phyloP scores from a whole-genome alignment of 441 rosid genomes.

The Flueggea neowawraea region DNA sequence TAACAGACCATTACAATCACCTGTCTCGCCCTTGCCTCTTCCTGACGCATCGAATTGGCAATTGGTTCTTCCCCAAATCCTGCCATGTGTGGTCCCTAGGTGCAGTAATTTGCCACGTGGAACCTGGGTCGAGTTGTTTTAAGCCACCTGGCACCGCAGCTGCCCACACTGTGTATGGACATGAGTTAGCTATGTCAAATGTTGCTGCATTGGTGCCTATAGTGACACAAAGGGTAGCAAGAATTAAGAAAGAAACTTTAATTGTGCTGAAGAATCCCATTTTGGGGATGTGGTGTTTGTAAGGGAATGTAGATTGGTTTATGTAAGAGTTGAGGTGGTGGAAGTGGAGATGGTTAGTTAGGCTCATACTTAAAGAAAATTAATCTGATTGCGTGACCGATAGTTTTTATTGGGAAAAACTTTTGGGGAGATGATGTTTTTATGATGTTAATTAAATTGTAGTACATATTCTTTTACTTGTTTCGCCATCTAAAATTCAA shows the following conservation, averaged over 20 bases:
- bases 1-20: slow-evolving; percentile 34
- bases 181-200: slow-evolving; percentile 36
- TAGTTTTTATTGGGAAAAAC: too few relatives aligned
- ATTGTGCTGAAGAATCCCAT: background rate
- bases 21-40: slow-evolving; percentile 33
- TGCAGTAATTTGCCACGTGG: slow-evolving; percentile 27
- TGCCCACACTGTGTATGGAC: slow-evolving; percentile 45
- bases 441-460: too few relatives aligned
- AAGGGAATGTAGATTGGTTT: too few relatives aligned
- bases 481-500: too few relatives aligned
- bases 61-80: slow-evolving; percentile 42
- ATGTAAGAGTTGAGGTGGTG: too few relatives aligned
- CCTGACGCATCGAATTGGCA: slow-evolving; percentile 26
- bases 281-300: background rate
- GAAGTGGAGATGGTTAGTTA: too few relatives aligned
- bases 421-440: too few relatives aligned
- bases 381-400: too few relatives aligned
- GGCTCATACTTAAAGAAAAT: too few relatives aligned
- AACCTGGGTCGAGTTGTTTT: slow-evolving; percentile 17
- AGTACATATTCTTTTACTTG: too few relatives aligned
- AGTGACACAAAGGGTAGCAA: background rate
- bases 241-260: background rate
- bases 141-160: slow-evolving; percentile 51
- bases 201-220: slow-evolving; percentile 24
- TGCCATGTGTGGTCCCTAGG: slow-evolving; percentile 28